Base-by-base conservation (phyloP, 2,329 filamentous ascomycete genomes). In the Capronia americana region DNA sequence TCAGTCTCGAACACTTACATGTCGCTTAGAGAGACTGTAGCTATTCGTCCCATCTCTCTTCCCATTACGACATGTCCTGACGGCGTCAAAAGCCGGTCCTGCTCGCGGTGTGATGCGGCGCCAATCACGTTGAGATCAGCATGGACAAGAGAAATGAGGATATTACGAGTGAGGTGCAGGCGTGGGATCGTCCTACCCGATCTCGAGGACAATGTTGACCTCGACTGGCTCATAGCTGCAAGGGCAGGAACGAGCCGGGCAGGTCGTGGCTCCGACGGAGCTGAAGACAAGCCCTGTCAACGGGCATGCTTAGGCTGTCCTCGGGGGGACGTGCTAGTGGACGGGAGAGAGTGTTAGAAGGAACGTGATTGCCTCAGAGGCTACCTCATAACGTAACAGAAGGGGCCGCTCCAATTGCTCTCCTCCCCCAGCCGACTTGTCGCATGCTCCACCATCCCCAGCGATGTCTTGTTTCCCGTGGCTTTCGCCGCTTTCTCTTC, bases 371-470 rank as follows among this genome's bases (percentile, higher is more conserved):
- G 26, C 53, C 26, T n/a, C 8, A 55, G 7, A 32, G 53, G 28
- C 53, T 34, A 55, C 53, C 53, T 20, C 53, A 55, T n/a, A 55
- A 55, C 34, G 53, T 55, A n/a, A 55, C 53, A 55, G 53, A 55
- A 55, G 24, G 28, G 53, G 53, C 53, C 48, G 23, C 24, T 51
- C 48, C 48, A 26, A 26, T 26, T 14, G 48, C 48, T 51, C 48
- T 51, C 17, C 38, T 41, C 17, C 17, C 38, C 38, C 17, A 44
- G 38, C 38, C 17, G 38, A 14, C 38, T 44, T 8, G 8, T 44
- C 38, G 14, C 17, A 44, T 12, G 38, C 38, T 44, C 38, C 38
- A 44, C 17, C 38, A 44, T n/a, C 1, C 5, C 38, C 38, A n/a
- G 38, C 17, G 2, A 8, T 5, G 38, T n/a, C 14, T 44, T 17